Evolutionary conservation across 768 basidiomycete species (phyloP), one percentile per base, ranked within the genome.

Genomic region (Macrolepiota fuliginosa): DNA sequence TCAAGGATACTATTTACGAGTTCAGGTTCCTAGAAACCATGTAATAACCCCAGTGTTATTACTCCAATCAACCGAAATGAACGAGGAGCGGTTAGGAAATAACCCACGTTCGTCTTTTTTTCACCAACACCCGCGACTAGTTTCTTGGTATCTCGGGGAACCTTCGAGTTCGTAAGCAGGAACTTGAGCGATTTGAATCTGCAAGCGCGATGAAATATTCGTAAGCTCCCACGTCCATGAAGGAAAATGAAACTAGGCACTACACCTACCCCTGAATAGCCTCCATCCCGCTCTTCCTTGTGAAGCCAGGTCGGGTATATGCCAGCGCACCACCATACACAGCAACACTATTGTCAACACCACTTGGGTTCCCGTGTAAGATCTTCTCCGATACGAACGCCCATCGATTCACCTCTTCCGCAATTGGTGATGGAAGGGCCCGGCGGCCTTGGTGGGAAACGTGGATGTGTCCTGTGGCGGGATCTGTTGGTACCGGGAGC

Each of bases 351-450:
- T 99, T 98, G 72, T 99, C 97, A 24, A 99, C 91, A 9, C 97
- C 97, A 67, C 94, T 96, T 2, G 97, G 97, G 69, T 91, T 98
- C 0, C 97, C 97, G 71, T 99, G 97, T 54, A 98, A 77, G 45
- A 99, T 90, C 74, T 98, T 98, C 77, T 99, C 97, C 11, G 90
- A 83, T 55, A 98, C 79, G 75, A 97, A 98, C 19, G 97, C 94
- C 88, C 94, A 98, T 51, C 82, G 80, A 73, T 99, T 98, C 66
- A 96, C 88, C 64, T 88, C 80, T 65, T 95, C 89, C 4, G 93
- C 91, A 32, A 87, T 75, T 11, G 73, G 70, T 39, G 77, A 79
- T 19, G 89, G 78, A 65, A 94, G 79, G 58, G 88, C 86, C 56
- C 85, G 81, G 13, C 87, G 83, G 58, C 87, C 87, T 69, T 81